phyloP scores from a whole-genome alignment of 2,329 filamentous ascomycete species.

The Epichloe baconii region DNA sequence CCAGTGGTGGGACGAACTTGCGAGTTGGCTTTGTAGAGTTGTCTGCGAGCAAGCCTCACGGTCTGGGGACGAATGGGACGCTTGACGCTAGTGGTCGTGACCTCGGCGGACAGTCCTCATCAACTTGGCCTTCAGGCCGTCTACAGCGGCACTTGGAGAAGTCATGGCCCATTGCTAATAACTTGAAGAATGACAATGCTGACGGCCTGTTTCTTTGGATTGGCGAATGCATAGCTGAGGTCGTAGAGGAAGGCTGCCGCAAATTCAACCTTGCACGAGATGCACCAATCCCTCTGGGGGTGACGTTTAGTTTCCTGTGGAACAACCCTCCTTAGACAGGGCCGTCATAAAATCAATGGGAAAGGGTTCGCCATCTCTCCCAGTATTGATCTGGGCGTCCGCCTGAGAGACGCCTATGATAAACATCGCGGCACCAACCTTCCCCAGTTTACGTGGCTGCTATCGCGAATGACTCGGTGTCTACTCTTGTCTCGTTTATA shows the following conservation, averaged over 20 bases:
- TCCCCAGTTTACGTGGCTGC: conserved; percentile 59
- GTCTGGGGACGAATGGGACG: not conserved
- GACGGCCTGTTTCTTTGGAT: conserved; percentile 74
- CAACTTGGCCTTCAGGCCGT: conserved; percentile 15
- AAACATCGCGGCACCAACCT: conserved; percentile 33
- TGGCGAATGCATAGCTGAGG: conserved; percentile 60
- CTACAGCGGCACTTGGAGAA: conserved; percentile 51
- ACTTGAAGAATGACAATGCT: conserved; percentile 60
- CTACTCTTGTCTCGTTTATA: conserved; percentile 64
- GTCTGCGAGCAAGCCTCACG: conserved; percentile 19
- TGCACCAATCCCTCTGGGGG: conserved; percentile 46
- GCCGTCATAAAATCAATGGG: conserved; percentile 54
- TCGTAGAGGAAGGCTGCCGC: conserved; percentile 46
- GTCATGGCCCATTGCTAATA: conserved; percentile 61
- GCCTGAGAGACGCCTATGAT: conserved; percentile 46
- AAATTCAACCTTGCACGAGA: conserved; percentile 27
- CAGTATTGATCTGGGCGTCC: conserved; percentile 45
- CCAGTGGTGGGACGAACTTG: conserved; percentile 54
- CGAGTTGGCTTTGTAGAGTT: conserved; percentile 56
- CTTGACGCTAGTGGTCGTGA: conserved; percentile 6
- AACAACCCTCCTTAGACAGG: conserved; percentile 47
- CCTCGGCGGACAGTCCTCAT: not conserved
- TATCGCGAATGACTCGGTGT: conserved; percentile 72
- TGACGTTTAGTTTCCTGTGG: conserved; percentile 61
- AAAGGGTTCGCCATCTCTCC: conserved; percentile 55